Conservation (phyloP, 352 stramenopile genomes). For the Pythium aphanidermatum region DNA sequence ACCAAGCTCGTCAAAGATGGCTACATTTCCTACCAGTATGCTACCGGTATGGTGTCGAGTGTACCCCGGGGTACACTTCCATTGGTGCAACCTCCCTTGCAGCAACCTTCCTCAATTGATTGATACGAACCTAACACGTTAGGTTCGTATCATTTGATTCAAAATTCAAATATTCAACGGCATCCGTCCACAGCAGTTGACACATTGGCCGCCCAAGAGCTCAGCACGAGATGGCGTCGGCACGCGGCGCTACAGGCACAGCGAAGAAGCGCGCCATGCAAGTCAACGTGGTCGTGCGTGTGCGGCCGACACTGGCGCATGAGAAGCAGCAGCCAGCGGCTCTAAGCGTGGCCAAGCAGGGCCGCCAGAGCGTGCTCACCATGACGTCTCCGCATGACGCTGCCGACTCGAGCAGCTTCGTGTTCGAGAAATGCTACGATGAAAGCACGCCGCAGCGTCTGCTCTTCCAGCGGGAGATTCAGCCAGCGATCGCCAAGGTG, state of each 20-base stretch:
- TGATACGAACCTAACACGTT: background rate
- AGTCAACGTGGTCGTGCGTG: constrained; percentile 35
- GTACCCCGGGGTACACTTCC: background rate
- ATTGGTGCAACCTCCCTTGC: background rate
- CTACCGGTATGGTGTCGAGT: constrained; percentile 6
- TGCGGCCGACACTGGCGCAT: constrained; percentile 26
- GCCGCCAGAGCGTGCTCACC: constrained; percentile 10
- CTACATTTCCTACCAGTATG: constrained; percentile 2
- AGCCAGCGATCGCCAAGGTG: constrained; percentile 25
- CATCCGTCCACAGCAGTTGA: background rate
- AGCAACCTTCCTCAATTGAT: no score
- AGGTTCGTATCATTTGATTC: background rate
- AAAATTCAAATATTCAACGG: constrained; percentile 7
- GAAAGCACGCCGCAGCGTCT: constrained; percentile 25
- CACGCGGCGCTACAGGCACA: background rate
- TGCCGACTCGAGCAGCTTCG: constrained; percentile 15
- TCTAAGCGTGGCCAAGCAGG: constrained; percentile 12
- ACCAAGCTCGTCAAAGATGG: constrained; percentile 14
- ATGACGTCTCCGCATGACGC: constrained; percentile 2
- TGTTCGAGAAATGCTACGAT: constrained; percentile 42
- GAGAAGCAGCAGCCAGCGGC: constrained; percentile 21
- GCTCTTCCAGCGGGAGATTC: constrained; percentile 36
- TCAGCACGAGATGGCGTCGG: background rate
- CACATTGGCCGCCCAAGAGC: background rate
- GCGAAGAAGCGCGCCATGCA: constrained; percentile 22